Evolutionary conservation across 2,329 filamentous ascomycete genomes (phyloP), one percentile per base, ranked within the genome.

Genomic region (Trichoderma oligosporum): DNA sequence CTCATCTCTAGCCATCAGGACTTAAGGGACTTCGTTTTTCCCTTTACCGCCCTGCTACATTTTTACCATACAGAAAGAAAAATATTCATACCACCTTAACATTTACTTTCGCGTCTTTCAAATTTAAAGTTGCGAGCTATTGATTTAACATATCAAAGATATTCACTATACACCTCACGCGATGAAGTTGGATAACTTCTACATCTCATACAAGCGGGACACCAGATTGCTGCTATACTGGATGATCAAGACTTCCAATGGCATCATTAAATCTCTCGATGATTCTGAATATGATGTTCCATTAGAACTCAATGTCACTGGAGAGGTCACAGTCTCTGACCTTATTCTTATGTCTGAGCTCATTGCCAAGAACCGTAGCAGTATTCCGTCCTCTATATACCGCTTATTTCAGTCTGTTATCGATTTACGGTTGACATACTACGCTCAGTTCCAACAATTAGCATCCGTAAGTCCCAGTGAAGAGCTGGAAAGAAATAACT

Each of bases 311-410:
- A 77, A 78, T 59, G 73, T 68, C 1, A 72, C 70, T 0, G 73
- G 74, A 12, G 62, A 75, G 53, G 65, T 69, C 4, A 72, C 69
- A 0, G 67, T 76, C 2, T 61, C 70, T 0, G 65, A 64, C 9
- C 67, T 80, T 5, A 61, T 77, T 4, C 60, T 65, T 2, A 69
- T 77, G 60, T 69, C 72, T 6, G 67, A 68, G n/a, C 67, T 77
- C 22, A 76, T 79, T 38, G 70, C 67, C 0, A 64, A 71, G 44
- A 64, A 75, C 61, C 61, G 68, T 11, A 61, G 63, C 4, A 57
- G 64, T 3, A 62, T 74, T 4, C 74, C 73, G 0, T 42, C 69
- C 1, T 53, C 64, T 25, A 71, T 77, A 16, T 69, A 71, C 2
- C 48, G 61, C 0, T 58, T 76, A 2, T 70, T 79, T n/a, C 61